Base-by-base conservation (phyloP, 139 green algal species). In the Closterium sp. region DNA sequence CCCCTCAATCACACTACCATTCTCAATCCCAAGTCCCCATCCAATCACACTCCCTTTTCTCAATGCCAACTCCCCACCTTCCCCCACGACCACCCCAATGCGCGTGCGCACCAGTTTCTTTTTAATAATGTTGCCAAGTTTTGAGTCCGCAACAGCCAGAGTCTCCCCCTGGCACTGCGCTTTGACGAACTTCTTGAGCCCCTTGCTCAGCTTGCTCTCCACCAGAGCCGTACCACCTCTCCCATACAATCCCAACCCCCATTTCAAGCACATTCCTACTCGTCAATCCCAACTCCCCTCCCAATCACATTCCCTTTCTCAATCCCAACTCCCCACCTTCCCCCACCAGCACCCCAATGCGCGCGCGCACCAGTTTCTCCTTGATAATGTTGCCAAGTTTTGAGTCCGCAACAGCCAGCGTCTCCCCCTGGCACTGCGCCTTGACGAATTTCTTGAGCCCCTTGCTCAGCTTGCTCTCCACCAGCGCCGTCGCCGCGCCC, bases 361-460 rank as follows among this genome's bases (percentile, higher is more conserved):
- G n/a, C n/a, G n/a, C n/a, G n/a, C n/a, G n/a, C n/a, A n/a, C n/a
- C n/a, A n/a, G n/a, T 95, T 99, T 99, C 94, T 99, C 98, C 95
- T 99, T 99, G 91, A 99, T 98, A 28, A 99, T 94, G 91, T 92
- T 97, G 27, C 98, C 98, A 29, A 99, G 97, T 96, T 99, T 99
- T 70, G 98, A 96, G 92, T 99, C 98, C 32, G 98, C 90, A 11
- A 99, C 94, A 2, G 97, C 97, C 28, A 99, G 96, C 85, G 97
- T 98, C 31, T 99, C 98, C 32, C 95, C 96, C 27, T 96, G 34
- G 86, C 91, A 96, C 91, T 99, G 94, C 95, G 99, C 99, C 95
- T 99, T 99, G 87, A 99, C 93, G 90, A 99, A 99, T 96, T 99
- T 99, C 93, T 99, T 99, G 45, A 99, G 95, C 21, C 96, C 97